Evolutionary conservation across 2,329 filamentous ascomycete genomes (phyloP).

Genomic region (Phialocephala subalpina): DNA sequence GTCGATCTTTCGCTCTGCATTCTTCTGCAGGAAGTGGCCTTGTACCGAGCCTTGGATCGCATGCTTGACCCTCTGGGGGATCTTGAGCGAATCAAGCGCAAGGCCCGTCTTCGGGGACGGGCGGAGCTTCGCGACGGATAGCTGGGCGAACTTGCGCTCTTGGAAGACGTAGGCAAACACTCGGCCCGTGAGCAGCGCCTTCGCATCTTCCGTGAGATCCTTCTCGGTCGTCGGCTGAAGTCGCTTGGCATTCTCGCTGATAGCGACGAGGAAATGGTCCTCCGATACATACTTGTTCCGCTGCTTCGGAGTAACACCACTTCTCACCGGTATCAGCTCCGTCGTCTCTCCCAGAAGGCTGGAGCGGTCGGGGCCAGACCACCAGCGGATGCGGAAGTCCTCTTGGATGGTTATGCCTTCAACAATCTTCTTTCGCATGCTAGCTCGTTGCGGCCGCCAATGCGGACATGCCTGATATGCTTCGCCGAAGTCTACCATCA

Average conservation of each 20-base stretch:
- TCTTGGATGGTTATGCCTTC: not conserved
- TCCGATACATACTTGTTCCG: conserved; percentile 9
- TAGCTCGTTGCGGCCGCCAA: conserved; percentile 8
- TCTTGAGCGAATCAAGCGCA: conserved; percentile 9
- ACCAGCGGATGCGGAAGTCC: conserved; percentile 1
- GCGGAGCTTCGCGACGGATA: not conserved
- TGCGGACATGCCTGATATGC: conserved; percentile 14
- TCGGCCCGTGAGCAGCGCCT: conserved; percentile 3
- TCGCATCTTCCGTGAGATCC: not conserved
- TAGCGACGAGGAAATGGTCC: conserved; percentile 1
- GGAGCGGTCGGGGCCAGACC: not conserved
- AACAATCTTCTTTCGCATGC: not conserved
- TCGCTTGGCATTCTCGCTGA: not conserved
- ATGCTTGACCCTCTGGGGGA: not conserved
- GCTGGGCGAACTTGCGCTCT: conserved; percentile 15
- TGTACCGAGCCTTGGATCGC: conserved; percentile 3
- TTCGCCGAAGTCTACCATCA: conserved; percentile 14
- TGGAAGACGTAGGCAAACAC: conserved; percentile 12
- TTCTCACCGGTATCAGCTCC: not conserved
- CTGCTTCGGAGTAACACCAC: conserved; percentile 1
- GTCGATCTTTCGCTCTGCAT: not conserved
- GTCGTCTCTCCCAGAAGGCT: not conserved
- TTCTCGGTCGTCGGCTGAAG: not conserved
- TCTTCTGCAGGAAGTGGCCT: conserved; percentile 10
- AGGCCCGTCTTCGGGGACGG: not conserved